phyloP scores from a whole-genome alignment of 169 alveolate species.

The Cryptosporidium muris region DNA sequence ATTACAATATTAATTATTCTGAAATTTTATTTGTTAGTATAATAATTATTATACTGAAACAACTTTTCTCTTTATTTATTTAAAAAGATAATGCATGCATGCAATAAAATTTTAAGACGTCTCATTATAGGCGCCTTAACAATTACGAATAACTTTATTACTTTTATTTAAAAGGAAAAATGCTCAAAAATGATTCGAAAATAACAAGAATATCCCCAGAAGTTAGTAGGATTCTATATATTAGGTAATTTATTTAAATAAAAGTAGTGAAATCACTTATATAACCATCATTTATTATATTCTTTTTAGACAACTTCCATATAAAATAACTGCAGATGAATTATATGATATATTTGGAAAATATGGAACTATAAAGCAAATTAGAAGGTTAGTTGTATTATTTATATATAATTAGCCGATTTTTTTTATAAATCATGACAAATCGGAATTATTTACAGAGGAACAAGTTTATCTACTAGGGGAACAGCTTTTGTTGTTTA shows the following conservation, averaged over 20 bases:
- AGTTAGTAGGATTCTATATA: conserved; percentile 22
- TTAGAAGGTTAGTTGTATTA: conserved; percentile 86
- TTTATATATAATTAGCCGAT: no score
- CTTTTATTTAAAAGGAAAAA: no score
- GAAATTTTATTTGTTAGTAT: no score
- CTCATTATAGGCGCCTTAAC: no score
- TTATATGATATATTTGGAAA: conserved; percentile 98
- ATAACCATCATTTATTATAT: not conserved
- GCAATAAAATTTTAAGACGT: no score
- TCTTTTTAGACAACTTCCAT: conserved; percentile 83
- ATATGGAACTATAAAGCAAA: conserved; percentile 97
- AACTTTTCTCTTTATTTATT: no score
- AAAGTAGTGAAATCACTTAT: not conserved
- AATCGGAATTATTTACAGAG: conserved; percentile 74
- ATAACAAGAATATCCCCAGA: not conserved
- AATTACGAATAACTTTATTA: no score
- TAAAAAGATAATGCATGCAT: no score
- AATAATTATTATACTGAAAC: no score
- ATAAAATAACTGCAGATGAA: conserved; percentile 92
- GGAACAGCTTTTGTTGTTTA: conserved; percentile 98
- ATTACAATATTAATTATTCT: no score
- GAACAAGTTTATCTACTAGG: conserved; percentile 87
- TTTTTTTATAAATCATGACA: not conserved
- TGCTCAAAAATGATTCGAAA: no score
- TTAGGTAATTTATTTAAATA: conserved; percentile 11